A percentile compares a stretch with the other conserved stretches of the same genome.
Conservation (phyloP, 768 basidiomycete species). For the Dentipellis fragilis region DNA sequence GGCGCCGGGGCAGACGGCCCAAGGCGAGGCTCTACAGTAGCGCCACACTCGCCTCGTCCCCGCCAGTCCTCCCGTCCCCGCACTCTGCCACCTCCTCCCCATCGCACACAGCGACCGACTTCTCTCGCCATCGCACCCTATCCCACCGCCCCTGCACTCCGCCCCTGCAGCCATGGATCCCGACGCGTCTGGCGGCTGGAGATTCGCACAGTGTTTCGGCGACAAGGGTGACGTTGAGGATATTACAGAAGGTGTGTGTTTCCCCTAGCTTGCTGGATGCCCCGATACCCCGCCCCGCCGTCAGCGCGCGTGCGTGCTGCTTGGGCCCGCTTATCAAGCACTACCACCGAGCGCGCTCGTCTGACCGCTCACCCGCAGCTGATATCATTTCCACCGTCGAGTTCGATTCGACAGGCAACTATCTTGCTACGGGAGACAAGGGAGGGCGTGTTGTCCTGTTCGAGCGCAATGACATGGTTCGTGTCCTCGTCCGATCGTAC, state of each 20-base stretch:
- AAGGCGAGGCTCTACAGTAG: neutral
- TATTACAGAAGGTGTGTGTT: slow-evolving; percentile 85
- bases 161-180: slow-evolving; percentile 51
- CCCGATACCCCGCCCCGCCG: slow-evolving; percentile 4
- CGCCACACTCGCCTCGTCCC: neutral
- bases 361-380: slow-evolving; percentile 40
- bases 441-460: slow-evolving; percentile 98
- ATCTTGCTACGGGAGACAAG: slow-evolving; percentile 99
- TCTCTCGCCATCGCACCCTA: slow-evolving; percentile 6
- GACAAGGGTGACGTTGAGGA: slow-evolving; percentile 99
- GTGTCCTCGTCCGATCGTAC: slow-evolving; percentile 18
- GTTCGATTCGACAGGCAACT: slow-evolving; percentile 98
- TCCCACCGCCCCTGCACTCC: slow-evolving; percentile 16
- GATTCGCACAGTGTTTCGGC: slow-evolving; percentile 99
- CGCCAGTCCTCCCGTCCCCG: neutral
- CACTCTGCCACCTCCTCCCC: neutral
- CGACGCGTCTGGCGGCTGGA: slow-evolving; percentile 85
- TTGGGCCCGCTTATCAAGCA: slow-evolving; percentile 4
- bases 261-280: slow-evolving; percentile 5
- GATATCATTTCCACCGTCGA: slow-evolving; percentile 99
- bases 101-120: neutral
- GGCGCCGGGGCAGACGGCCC: neutral
- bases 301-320: neutral
- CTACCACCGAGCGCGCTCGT: slow-evolving; percentile 1
- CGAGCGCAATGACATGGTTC: slow-evolving; percentile 93